Evolutionary conservation across 2,329 filamentous ascomycete genomes (phyloP).

Genomic region (Aspergillus ibericus): DNA sequence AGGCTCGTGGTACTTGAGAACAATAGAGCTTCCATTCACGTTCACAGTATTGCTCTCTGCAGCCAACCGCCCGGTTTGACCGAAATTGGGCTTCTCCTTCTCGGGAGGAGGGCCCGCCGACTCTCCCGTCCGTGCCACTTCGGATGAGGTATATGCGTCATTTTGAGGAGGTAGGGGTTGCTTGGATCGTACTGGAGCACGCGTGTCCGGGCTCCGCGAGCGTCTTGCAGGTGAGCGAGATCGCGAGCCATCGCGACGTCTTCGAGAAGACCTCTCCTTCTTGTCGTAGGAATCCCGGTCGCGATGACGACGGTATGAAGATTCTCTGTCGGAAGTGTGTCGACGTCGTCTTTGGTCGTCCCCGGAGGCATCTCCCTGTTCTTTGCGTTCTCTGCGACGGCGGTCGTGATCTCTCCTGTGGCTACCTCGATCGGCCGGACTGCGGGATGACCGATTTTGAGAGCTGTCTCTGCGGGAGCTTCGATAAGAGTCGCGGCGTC

Average conservation of each 20-base stretch:
- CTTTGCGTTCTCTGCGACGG: slow-evolving; percentile 25
- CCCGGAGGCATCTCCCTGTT: slow-evolving; percentile 25
- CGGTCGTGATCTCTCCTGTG: slow-evolving; percentile 23
- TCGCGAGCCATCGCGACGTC: slow-evolving; percentile 25
- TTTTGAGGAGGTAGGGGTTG: slow-evolving; percentile 49
- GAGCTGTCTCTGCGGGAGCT: slow-evolving; percentile 29
- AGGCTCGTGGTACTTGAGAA: slow-evolving; percentile 95
- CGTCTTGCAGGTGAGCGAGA: slow-evolving; percentile 30
- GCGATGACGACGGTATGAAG: slow-evolving; percentile 29
- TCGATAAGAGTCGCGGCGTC: slow-evolving; percentile 27
- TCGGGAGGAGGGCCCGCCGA: slow-evolving; percentile 29
- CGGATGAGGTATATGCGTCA: slow-evolving; percentile 44
- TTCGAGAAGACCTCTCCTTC: slow-evolving; percentile 23
- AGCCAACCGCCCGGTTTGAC: slow-evolving; percentile 75
- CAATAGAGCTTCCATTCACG: slow-evolving; percentile 61
- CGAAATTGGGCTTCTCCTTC: slow-evolving; percentile 84
- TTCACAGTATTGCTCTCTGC: slow-evolving; percentile 83
- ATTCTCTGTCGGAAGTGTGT: slow-evolving; percentile 27
- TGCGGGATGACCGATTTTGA: slow-evolving; percentile 26
- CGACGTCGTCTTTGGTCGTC: slow-evolving; percentile 30
- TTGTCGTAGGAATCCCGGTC: slow-evolving; percentile 21
- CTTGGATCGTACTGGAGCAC: slow-evolving; percentile 33
- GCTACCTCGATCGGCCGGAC: slow-evolving; percentile 24
- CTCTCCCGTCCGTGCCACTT: slow-evolving; percentile 23
- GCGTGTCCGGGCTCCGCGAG: slow-evolving; percentile 29